Evolutionary conservation across 2,329 filamentous ascomycete genomes (phyloP), one percentile per base, ranked within the genome.

Genomic region (Phialophora verrucosa): DNA sequence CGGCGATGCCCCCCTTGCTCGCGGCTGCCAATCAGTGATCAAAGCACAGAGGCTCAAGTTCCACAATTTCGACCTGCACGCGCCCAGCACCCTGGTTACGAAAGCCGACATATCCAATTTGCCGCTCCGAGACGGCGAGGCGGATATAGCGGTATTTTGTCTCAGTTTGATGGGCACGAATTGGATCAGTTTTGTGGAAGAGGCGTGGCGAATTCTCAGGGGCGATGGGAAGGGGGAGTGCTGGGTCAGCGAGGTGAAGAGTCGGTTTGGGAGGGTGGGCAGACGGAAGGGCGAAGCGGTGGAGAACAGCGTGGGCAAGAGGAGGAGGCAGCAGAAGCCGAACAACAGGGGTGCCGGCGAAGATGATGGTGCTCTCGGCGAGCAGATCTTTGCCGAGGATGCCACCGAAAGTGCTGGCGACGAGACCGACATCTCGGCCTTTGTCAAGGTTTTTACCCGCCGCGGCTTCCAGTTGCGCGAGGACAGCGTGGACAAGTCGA

Each of bases 111-210:
- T 98, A 60, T 90, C 93, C 32, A 86, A 90, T 66, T 82, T 99
- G 1, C 94, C 94, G 0, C 81, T 97, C 0, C 82, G 83, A 4
- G 88, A 93, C 72, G 89, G 88, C 53, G 88, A 86, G 68, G 88
- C 93, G 68, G 93, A 99, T 77, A 85, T 99, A 4, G 91, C 91
- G 57, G 89, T 99, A 72, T 98, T 98, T 83, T 99, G 95, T 78
- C 85, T 99, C 35, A 95, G 94, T 58, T 87, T 99, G 66, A 99
- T 99, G 95, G 95, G 95, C 75, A 99, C 95, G 63, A 99, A 99
- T 81, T 99, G 95, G 94, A 86, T 96, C 61, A 89, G 92, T 73
- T 98, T 99, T 77, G 87, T 99, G 74, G 95, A 98, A 80, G 95
- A 99, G 81, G 94, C 94, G 14, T 96, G 92, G 82, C 89, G 95